Base-by-base conservation (phyloP, 1,284 basidiomycete genomes). In the Vanrija sp. region DNA sequence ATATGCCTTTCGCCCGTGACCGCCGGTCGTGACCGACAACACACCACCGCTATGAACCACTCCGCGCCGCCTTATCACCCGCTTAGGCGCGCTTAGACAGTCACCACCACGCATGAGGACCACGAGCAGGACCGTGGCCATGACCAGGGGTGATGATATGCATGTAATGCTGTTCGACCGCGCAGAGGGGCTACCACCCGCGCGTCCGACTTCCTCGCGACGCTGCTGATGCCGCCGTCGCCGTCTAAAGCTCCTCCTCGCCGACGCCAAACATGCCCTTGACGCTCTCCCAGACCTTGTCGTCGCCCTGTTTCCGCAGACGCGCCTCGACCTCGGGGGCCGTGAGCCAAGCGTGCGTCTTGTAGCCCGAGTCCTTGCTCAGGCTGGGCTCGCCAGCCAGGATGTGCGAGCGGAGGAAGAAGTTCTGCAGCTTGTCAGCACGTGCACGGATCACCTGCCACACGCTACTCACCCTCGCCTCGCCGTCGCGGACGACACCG, bases 331-430 rank as follows among this genome's bases (percentile, higher is more conserved):
- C 54, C 54, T 75, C 72, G 15, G 51, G 25, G 10, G 60, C 49
- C 12, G 61, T 68, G n/a, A 75, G 59, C 72, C 72, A 75, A n/a
- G 71, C 71, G 56, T 59, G 63, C 4, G 51, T 42, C 38, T 52
- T 59, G 57, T 60, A 68, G 6, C 54, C 49, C 35, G 68, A 60
- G n/a, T 58, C 60, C 38, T 57, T 50, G 4, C 63, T 50, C 12
- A 65, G 54, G 25, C 59, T 57, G 14, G 75, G 73, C 57, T 71
- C 63, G 49, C 75, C 75, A 6, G 67, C 68, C 3, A 76, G 59
- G 44, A 76, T 74, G 58, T 74, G 73, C 20, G 72, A 75, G 44
- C 68, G 67, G 41, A 76, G 56, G 65, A 71, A 72, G 66, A 75
- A 76, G 45, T 69, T 75, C 75, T 76, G 57, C 18, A 12, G 45